Evolutionary conservation across 495 filamentous ascomycete species (phyloP), one percentile per base, ranked within the genome.

Genomic region (Friedmanniomyces endolithicus): DNA sequence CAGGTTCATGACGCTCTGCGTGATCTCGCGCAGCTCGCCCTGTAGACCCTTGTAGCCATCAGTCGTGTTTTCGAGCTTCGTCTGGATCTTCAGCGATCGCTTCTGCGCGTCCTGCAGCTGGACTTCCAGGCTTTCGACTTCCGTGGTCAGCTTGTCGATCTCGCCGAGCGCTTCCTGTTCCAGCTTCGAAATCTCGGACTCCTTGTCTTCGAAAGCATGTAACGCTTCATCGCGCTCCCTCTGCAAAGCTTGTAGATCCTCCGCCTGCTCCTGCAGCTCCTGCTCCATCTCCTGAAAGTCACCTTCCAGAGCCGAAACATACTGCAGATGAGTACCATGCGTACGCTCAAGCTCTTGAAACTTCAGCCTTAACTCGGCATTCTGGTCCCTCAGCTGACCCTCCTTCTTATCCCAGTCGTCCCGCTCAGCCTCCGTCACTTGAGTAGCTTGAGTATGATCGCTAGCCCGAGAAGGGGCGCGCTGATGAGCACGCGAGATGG

Each of bases 31-130:
- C 80, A 98, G 89, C 72, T 98, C 90, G 39, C 81, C 80, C 58
- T 95, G 89, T 29, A 97, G 66, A 6, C 84, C 83, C 53, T 84
- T 81, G 59, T 94, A 86, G 61, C 88, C 88, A 55, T 97, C 90
- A 8, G 81, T 82, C 46, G 81, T 77, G 56, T 85, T 79, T 53
- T 81, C 76, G 11, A 87, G 68, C 37, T 88, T 85, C 17, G 78
- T 74, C 55, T 83, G 74, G 12, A 86, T 67, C n/a, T 80, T 78
- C 35, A 58, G 55, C 7, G 34, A 24, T 16, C 50, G 45, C 59
- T 58, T 62, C 11, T 62, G 55, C 24, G 55, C 41, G 1, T 62
- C 59, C 29, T 58, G 41, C 8, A 58, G 43, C 51, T 58, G 59
- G 12, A 23, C 20, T 23, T 58, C 45, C 12, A 58, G 29, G 20